phyloP scores from a whole-genome alignment of 305 asterid genomes.

The Ilex paraguariensis region DNA sequence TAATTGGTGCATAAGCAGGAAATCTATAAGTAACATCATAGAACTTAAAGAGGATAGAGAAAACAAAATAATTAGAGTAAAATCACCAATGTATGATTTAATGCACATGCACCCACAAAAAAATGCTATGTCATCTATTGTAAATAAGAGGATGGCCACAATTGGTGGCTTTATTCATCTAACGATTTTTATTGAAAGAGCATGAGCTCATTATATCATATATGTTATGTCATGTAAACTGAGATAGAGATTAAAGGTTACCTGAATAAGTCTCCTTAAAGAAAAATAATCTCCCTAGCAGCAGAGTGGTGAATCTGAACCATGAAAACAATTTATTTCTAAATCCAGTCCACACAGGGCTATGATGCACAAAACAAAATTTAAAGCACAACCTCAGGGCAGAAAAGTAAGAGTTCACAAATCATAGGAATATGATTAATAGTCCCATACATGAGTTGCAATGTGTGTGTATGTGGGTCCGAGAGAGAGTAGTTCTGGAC shows the following conservation, averaged over 20 bases:
- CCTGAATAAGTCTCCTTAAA: slow-evolving; percentile 52
- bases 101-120: no score
- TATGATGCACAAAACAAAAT: slow-evolving; percentile 26
- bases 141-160: no score
- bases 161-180: no score
- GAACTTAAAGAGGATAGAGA: no score
- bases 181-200: no score
- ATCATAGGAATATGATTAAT: background rate
- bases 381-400: slow-evolving; percentile 7
- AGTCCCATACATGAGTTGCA: background rate
- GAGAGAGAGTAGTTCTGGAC: slow-evolving; percentile 40
- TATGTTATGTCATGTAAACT: no score
- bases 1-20: no score
- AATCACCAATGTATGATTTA: no score
- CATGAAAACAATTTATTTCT: slow-evolving; percentile 77
- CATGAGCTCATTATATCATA: background rate
- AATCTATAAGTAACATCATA: no score
- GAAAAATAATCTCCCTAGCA: slow-evolving; percentile 66
- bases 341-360: slow-evolving; percentile 68
- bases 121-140: no score
- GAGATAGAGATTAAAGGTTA: slow-evolving; percentile 5
- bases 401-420: background rate
- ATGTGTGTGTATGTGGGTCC: no score
- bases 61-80: no score
- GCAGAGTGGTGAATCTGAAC: slow-evolving; percentile 85